Conservation (phyloP, 768 basidiomycete genomes). For the Strobilomyces dryophilus region DNA sequence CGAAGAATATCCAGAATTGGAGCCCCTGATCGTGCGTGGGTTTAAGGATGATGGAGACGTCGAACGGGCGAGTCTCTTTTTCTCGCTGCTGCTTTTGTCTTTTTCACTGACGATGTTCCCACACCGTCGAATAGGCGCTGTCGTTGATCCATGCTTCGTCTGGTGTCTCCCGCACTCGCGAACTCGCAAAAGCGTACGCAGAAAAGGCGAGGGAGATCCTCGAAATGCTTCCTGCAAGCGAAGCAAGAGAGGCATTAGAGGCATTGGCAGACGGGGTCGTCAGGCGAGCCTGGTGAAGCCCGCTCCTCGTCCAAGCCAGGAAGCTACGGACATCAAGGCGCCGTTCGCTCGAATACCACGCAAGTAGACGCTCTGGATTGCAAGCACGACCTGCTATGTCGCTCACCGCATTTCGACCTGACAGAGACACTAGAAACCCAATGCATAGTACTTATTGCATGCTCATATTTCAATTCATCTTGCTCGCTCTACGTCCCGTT, state of each 20-base stretch:
- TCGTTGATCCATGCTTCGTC: constrained; percentile 56
- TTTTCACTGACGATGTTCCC: background rate
- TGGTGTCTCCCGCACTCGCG: constrained; percentile 73
- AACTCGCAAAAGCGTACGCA: constrained; percentile 73
- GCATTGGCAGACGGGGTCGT: constrained; percentile 66
- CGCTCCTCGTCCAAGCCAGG: background rate
- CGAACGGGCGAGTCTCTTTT: constrained; percentile 51
- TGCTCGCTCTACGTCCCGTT: background rate
- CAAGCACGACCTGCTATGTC: background rate
- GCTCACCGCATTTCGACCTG: background rate
- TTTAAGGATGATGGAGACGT: constrained; percentile 78
- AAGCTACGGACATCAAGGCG: background rate
- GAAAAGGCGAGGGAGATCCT: constrained; percentile 72
- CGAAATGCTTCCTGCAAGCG: constrained; percentile 70
- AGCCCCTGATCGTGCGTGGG: constrained; percentile 73
- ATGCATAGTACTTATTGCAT: background rate
- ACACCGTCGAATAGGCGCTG: constrained; percentile 46
- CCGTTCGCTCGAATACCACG: background rate
- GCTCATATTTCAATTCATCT: background rate
- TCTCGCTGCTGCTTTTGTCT: background rate
- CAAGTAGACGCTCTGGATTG: background rate
- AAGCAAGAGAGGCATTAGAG: constrained; percentile 73
- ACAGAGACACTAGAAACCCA: background rate
- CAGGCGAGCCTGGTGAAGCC: constrained; percentile 46
- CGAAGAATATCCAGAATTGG: constrained; percentile 76